phyloP scores from a whole-genome alignment of 1,284 basidiomycete genomes.

The Austroboletus niveus region DNA sequence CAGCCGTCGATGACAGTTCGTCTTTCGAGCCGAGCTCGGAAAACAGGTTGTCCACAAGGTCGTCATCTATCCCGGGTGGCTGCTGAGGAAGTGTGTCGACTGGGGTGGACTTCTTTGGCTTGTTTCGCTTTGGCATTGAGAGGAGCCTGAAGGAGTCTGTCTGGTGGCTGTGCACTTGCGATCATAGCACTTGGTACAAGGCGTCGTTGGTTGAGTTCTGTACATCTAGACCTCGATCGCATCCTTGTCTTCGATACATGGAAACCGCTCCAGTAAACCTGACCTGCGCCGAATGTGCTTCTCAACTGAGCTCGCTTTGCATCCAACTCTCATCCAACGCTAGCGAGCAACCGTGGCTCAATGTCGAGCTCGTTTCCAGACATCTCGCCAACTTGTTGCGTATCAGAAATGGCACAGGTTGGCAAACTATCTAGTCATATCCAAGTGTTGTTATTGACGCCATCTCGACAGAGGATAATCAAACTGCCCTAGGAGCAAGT shows the following conservation, averaged over 20 bases:
- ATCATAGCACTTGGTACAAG: too few species aligned
- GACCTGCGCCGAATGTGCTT: conserved; percentile 29
- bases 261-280: conserved; percentile 12
- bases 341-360: conserved; percentile 45
- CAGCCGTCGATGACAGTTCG: conserved; percentile 42
- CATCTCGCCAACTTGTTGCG: conserved; percentile 62
- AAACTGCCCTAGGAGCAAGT: conserved; percentile 63
- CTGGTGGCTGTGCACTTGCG: conserved; percentile 11
- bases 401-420: conserved; percentile 48
- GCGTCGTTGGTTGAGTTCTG: too few species aligned
- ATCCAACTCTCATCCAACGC: conserved; percentile 36
- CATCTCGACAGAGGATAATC: conserved; percentile 56
- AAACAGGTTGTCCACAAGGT: conserved; percentile 69
- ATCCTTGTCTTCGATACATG: conserved; percentile 18
- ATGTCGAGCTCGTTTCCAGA: conserved; percentile 51
- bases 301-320: conserved; percentile 31
- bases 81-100: conserved; percentile 20
- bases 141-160: too few species aligned
- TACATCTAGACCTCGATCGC: background rate
- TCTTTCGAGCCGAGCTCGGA: conserved; percentile 69
- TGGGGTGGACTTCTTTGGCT: conserved; percentile 45
- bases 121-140: conserved; percentile 49
- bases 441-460: conserved; percentile 12
- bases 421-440: conserved; percentile 13
- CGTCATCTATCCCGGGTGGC: conserved; percentile 39